Percentiles rank a stretch among this genome's conserved stretches.
Evolutionary conservation across 1,139 yeast genomes (phyloP).

Genomic region (Pichia inconspicua): DNA sequence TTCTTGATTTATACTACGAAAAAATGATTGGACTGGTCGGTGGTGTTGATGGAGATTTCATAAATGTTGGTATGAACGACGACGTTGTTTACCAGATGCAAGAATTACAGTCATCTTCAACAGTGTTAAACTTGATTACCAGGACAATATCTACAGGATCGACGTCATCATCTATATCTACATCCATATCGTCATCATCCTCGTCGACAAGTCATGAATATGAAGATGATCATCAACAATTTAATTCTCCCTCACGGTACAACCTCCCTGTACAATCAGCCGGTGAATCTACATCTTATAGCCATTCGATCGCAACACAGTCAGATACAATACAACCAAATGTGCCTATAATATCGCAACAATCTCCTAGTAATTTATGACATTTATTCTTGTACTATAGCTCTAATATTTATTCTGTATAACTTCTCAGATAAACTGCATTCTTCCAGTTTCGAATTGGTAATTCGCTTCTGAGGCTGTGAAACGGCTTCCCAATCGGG

Average conservation of each 20-base stretch:
- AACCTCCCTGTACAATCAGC: not conserved
- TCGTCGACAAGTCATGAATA: not conserved
- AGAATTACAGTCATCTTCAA: not conserved
- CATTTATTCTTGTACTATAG: not conserved
- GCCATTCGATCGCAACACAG: not conserved
- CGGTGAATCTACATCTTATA: not conserved
- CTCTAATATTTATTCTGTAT: too few species aligned
- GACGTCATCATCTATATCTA: not conserved
- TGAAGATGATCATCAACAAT: not conserved
- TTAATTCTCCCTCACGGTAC: not conserved
- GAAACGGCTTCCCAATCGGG: not conserved
- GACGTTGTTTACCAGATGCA: not conserved
- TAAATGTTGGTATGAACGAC: not conserved
- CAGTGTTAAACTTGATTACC: too few species aligned
- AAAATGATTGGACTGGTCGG: slow-evolving; percentile 63
- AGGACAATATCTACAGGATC: not conserved
- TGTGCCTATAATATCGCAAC: not conserved
- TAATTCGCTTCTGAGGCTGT: not conserved
- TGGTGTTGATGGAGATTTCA: slow-evolving; percentile 4
- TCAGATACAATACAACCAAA: not conserved
- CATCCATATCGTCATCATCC: not conserved
- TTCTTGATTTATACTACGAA: slow-evolving; percentile 50
- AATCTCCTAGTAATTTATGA: not conserved
- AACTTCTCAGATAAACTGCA: not conserved
- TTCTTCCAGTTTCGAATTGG: not conserved